These are phyloP conservation scores for Ramaria sp. DNA, from an alignment of 768 basidiomycete species.

Conservation along the genomic window DNA sequence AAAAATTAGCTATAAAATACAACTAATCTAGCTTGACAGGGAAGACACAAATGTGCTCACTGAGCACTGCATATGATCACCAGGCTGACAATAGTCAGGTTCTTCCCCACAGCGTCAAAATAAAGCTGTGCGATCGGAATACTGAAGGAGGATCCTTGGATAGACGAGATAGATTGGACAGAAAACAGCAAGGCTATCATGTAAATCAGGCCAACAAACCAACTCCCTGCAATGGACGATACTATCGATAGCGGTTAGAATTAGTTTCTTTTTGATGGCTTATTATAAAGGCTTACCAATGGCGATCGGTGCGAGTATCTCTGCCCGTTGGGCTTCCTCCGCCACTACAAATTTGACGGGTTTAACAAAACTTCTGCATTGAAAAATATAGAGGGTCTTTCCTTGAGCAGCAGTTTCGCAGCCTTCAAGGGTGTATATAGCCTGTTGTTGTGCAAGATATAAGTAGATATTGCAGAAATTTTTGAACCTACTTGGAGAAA, in stretches of 20 bases:
- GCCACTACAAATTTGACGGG: constrained; percentile 25
- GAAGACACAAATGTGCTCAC: constrained; percentile 10
- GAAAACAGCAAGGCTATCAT: constrained; percentile 50
- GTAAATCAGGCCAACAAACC: constrained; percentile 44
- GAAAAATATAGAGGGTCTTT: neutral
- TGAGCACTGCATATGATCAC: constrained; percentile 38
- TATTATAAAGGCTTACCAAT: constrained; percentile 29
- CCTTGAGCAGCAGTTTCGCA: constrained; percentile 52
- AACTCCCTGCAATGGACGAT: constrained; percentile 36
- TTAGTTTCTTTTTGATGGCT: neutral
- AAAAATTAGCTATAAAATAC: neutral
- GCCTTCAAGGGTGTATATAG: constrained; percentile 50
- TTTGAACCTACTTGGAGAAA: constrained; percentile 33
- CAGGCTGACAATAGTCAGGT: constrained; percentile 39
- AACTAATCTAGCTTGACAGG: neutral
- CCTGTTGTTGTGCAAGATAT: constrained; percentile 17
- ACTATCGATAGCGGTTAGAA: neutral
- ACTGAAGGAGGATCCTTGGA: constrained; percentile 40
- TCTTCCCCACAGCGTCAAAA: constrained; percentile 38
- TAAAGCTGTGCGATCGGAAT: constrained; percentile 51
- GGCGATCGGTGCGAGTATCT: constrained; percentile 44
- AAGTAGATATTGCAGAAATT: neutral
- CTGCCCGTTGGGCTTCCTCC: constrained; percentile 45
- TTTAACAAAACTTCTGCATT: neutral
- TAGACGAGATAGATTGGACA: constrained; percentile 38